phyloP scores from a whole-genome alignment of 108 stramenopile genomes.

The Cyclostephanos tholiformis region DNA sequence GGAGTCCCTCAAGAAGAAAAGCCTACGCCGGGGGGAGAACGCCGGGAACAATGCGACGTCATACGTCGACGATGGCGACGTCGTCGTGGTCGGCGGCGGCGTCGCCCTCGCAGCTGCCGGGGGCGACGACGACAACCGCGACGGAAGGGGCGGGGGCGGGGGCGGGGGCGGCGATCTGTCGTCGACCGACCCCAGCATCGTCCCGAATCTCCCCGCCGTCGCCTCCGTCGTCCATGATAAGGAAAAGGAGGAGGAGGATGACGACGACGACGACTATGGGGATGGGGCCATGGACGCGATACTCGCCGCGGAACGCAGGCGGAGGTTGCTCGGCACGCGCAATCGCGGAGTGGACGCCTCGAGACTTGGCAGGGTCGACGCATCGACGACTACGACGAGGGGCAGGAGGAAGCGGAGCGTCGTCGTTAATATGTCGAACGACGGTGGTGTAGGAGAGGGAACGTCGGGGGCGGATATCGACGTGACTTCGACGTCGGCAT shows the following conservation, averaged over 20 bases:
- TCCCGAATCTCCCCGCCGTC: too few relatives aligned
- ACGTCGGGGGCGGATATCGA: background rate
- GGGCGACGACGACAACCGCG: too few relatives aligned
- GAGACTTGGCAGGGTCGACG: constrained; percentile 6
- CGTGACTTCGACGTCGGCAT: background rate
- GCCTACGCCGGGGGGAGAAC: constrained; percentile 16
- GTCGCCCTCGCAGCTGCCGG: too few relatives aligned
- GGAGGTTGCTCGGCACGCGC: constrained; percentile 28
- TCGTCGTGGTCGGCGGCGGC: background rate
- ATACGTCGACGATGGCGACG: constrained; percentile 2
- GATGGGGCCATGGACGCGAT: constrained; percentile 30
- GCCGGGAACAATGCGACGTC: background rate
- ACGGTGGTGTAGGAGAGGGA: background rate
- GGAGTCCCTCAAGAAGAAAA: constrained; percentile 39
- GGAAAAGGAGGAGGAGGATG: background rate
- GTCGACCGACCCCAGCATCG: too few relatives aligned
- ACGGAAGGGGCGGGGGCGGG: too few relatives aligned
- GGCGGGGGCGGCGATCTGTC: too few relatives aligned
- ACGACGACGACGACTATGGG: constrained; percentile 19
- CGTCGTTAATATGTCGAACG: background rate
- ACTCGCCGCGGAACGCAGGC: constrained; percentile 32
- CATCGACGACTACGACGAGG: background rate
- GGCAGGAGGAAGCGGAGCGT: background rate
- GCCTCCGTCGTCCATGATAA: too few relatives aligned
- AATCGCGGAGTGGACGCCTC: constrained; percentile 45